Percentiles rank a stretch among this genome's conserved stretches.
These are phyloP conservation scores for Conticribra weissflogii DNA, from an alignment of 108 stramenopile genomes.

Conservation along the genomic window DNA sequence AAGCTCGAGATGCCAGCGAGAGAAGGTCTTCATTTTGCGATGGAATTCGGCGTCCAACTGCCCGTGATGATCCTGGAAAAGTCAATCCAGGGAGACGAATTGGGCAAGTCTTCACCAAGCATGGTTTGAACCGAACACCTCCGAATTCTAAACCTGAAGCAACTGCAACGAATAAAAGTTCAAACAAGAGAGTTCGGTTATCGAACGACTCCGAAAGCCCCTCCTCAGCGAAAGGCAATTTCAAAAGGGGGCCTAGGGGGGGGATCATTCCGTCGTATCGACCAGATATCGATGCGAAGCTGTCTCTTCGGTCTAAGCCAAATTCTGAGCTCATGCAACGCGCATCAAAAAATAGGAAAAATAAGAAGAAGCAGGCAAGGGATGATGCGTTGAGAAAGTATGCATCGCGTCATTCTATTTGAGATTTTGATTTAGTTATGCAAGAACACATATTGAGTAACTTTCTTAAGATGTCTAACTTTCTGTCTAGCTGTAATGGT, in stretches of 20 bases:
- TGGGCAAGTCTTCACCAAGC: constrained; percentile 28
- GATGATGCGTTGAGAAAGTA: constrained; percentile 29
- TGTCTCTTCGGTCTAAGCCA: constrained; percentile 17
- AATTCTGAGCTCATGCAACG: constrained; percentile 28
- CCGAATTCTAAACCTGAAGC: too few species aligned
- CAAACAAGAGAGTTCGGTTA: neutral
- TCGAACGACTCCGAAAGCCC: neutral
- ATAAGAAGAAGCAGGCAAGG: constrained; percentile 48
- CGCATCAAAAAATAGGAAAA: constrained; percentile 44
- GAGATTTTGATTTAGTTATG: too few species aligned
- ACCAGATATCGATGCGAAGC: constrained; percentile 35
- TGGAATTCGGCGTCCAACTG: constrained; percentile 12
- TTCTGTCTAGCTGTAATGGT: too few species aligned
- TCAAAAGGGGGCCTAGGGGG: constrained; percentile 32
- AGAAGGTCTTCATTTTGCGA: constrained; percentile 23
- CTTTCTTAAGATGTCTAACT: too few species aligned
- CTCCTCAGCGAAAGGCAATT: neutral
- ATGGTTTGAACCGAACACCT: neutral
- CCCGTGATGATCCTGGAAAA: constrained; percentile 37
- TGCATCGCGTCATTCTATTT: constrained; percentile 13
- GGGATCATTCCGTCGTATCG: constrained; percentile 18
- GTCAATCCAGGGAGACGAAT: constrained; percentile 20
- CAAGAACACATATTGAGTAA: too few species aligned
- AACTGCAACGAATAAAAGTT: too few species aligned
- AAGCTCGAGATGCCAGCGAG: constrained; percentile 38